These are phyloP conservation scores for Sanghuangporus baumii DNA, from an alignment of 1,284 basidiomycete species.

Conservation along the genomic window DNA sequence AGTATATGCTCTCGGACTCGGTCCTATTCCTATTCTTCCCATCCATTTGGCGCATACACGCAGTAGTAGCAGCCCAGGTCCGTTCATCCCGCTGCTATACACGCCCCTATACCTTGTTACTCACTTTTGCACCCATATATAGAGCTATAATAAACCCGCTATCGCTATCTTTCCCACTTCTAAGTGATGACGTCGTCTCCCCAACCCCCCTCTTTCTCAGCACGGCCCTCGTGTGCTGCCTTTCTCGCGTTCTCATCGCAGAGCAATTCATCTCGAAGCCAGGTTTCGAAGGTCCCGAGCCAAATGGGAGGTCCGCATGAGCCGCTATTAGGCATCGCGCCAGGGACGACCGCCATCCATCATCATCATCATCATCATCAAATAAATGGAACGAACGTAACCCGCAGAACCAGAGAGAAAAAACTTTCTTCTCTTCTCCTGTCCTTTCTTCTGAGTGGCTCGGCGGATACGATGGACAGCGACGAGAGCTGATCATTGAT, in stretches of 20 bases:
- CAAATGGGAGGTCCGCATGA: not conserved
- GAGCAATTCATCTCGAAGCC: not conserved
- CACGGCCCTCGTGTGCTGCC: no score
- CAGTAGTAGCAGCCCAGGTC: no score
- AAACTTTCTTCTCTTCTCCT: not conserved
- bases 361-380: not conserved
- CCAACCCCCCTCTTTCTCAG: not conserved
- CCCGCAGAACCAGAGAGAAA: not conserved
- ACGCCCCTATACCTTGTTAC: not conserved
- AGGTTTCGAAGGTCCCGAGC: no score
- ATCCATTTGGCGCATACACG: not conserved
- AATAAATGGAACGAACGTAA: no score
- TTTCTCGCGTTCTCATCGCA: not conserved
- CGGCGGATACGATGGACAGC: not conserved
- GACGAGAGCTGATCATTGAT: not conserved
- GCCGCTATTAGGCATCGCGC: not conserved
- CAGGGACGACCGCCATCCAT: not conserved
- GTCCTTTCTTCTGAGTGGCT: not conserved
- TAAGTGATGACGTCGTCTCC: not conserved
- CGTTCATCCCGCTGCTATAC: not conserved
- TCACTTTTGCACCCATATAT: no score
- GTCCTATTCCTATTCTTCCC: not conserved
- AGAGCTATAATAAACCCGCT: no score
- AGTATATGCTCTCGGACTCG: not conserved
- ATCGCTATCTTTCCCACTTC: not conserved